phyloP scores from a whole-genome alignment of 1,284 basidiomycete species.

The Rhodotorula sp. region DNA sequence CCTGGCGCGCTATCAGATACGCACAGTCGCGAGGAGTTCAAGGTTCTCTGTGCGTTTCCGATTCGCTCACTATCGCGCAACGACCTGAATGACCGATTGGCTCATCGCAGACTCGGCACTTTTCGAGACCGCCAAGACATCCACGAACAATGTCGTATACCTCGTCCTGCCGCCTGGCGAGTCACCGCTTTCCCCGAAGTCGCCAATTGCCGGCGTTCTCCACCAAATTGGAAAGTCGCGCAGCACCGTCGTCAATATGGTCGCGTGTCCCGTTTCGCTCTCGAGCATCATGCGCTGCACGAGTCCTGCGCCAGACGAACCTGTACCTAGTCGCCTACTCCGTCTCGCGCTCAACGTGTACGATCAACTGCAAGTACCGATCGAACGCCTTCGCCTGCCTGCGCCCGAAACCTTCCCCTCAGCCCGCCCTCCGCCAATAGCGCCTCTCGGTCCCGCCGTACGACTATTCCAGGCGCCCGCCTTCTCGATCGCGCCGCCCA shows the following conservation, averaged over 20 bases:
- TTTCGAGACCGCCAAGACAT: constrained; percentile 14
- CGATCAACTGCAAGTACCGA: constrained; percentile 62
- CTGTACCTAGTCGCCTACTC: constrained; percentile 47
- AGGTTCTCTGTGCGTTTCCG: constrained; percentile 25
- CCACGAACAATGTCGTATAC: constrained; percentile 57
- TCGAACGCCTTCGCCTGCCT: constrained; percentile 58
- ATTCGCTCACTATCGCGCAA: background rate
- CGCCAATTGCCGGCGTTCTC: constrained; percentile 54
- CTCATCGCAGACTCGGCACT: constrained; percentile 5
- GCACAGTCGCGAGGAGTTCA: constrained; percentile 19
- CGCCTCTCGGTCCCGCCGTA: constrained; percentile 10
- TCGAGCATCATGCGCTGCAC: constrained; percentile 54
- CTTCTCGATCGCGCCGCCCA: constrained; percentile 7
- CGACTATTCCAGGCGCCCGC: constrained; percentile 31
- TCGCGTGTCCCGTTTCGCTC: constrained; percentile 70
- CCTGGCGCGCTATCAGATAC: constrained; percentile 9
- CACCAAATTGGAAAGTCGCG: constrained; percentile 26
- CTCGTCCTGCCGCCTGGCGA: constrained; percentile 53
- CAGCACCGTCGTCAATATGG: constrained; percentile 43
- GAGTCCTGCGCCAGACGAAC: background rate
- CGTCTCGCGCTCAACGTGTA: constrained; percentile 63
- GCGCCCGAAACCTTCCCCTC: constrained; percentile 49
- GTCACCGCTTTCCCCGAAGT: constrained; percentile 57
- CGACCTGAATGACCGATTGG: background rate
- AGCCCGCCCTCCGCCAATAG: background rate